Base-by-base conservation (phyloP, 352 stramenopile species). In the Phytopythium montanum region DNA sequence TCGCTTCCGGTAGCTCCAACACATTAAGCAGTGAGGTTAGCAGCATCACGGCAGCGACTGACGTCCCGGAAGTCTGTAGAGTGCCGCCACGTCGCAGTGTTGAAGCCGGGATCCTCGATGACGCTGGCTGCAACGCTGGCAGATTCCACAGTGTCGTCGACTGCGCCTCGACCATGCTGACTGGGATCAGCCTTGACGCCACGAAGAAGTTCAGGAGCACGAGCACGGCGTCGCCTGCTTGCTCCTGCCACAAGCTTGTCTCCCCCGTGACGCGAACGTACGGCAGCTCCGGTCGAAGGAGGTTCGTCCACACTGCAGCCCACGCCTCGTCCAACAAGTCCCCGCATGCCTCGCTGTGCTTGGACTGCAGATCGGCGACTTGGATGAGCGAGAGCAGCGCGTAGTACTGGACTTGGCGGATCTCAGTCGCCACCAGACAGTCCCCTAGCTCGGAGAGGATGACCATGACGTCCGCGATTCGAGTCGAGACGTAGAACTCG, bases 401-500 rank as follows among this genome's bases (percentile, higher is more conserved):
- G n/a, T 85, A 42, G 26, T 70, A 73, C 66, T 89, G 79, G 54
- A 53, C 62, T 46, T 83, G 79, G 1, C 69, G 64, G 25, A 89
- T 60, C 56, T 76, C 70, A 54, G 86, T 85, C 12, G 75, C 59
- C 1, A 81, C 64, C 18, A 87, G 44, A 45, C 72, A 67, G 45
- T 81, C 56, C 5, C 41, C 57, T 6, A 89, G 64, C n/a, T 78
- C 74, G 21, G 72, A 59, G 56, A 87, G 73, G 14, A 84, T 48
- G 13, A 74, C 64, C 69, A 87, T 87, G n/a, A 86, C 50, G 44
- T 89, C 79, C 13, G 71, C 77, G 55, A 88, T 75, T 19, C 74
- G 71, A 56, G 84, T 87, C 13, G 55, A 58, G 21, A 81, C 52
- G 49, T 84, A 85, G 54, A 83, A 81, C 50, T 73, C 71, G 16